Base-by-base conservation (phyloP, 2,329 filamentous ascomycete species). In the Colletotrichum costaricense region DNA sequence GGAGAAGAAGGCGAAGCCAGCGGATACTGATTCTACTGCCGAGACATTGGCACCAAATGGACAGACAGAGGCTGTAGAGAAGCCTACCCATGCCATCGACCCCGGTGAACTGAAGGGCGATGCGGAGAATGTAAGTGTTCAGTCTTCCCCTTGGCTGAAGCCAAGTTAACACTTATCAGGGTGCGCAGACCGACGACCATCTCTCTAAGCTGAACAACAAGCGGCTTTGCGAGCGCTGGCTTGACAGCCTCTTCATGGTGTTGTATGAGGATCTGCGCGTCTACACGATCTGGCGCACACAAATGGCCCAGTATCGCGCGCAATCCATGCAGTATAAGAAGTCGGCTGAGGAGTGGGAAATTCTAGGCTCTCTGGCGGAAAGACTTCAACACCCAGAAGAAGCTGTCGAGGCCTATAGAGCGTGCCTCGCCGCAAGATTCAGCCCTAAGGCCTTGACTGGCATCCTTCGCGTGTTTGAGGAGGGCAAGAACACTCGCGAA, bases 241-340 rank as follows among this genome's bases (percentile, higher is more conserved):
- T 99, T 2, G 97, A 99, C 83, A 98, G 97, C 79, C 89, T 99
- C 26, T 99, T 99, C 86, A 99, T 99, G 97, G 97, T 98, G 0
- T 89, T 99, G 3, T 99, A 99, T 82, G 97, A 99, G 82, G 97
- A 99, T 80, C 89, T 99, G 22, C 94, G 97, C 63, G 96, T 99
- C 58, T 99, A 99, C 86, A 99, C 97, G 14, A 99, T 99, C 82
- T 99, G 97, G 97, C 93, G 97, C 69, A 98, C 97, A 0, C 97
- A 99, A 82, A 97, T 98, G 91, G 94, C 95, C 0, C 96, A 98
- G 81, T 98, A 95, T 81, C 93, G 94, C 26, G 94, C 96, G 67
- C 96, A 98, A 82, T 93, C 96, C 75, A 92, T 98, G 82, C 93
- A 97, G 76, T 99, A 98, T 86, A 97, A 97, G 84, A 99, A 98